phyloP scores from a whole-genome alignment of 805 yeast genomes.

The Myxozyma vanderwaltii region DNA sequence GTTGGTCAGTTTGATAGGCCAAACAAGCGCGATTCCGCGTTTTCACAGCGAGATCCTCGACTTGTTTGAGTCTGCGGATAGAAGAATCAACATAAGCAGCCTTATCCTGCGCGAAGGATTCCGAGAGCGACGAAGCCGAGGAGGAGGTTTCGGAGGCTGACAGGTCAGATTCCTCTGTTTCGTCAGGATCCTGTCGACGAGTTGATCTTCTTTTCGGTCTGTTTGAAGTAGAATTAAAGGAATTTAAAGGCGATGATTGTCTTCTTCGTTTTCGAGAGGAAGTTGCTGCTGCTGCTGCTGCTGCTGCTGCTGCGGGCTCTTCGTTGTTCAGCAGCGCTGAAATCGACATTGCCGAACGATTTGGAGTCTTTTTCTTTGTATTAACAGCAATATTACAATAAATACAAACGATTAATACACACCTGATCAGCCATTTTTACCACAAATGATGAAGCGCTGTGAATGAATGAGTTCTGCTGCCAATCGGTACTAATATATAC shows the following conservation, averaged over 20 bases:
- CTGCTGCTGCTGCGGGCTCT: neutral
- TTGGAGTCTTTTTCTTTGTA: constrained; percentile 3
- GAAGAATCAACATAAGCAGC: constrained; percentile 9
- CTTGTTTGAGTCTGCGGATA: constrained; percentile 6
- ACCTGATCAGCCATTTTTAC: constrained; percentile 10
- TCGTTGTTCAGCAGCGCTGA: constrained; percentile 30
- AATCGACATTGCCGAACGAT: constrained; percentile 31
- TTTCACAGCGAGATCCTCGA: constrained; percentile 16
- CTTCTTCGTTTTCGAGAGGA: neutral
- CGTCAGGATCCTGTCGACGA: constrained; percentile 21
- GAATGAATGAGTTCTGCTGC: too few species aligned
- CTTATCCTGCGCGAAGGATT: constrained; percentile 14
- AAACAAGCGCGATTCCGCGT: constrained; percentile 15
- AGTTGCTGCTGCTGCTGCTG: neutral
- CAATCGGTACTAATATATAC: too few species aligned
- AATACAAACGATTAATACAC: too few species aligned
- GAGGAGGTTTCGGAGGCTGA: constrained; percentile 2
- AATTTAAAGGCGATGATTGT: neutral
- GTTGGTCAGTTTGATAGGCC: constrained; percentile 12
- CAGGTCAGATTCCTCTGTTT: constrained; percentile 12
- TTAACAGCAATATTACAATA: too few species aligned
- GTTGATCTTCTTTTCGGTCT: constrained; percentile 2
- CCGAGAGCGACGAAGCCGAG: neutral
- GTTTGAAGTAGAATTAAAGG: too few species aligned
- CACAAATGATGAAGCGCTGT: too few species aligned